These are phyloP conservation scores for Ceratocystis destructans DNA, from an alignment of 2,329 filamentous ascomycete species.

Conservation along the genomic window DNA sequence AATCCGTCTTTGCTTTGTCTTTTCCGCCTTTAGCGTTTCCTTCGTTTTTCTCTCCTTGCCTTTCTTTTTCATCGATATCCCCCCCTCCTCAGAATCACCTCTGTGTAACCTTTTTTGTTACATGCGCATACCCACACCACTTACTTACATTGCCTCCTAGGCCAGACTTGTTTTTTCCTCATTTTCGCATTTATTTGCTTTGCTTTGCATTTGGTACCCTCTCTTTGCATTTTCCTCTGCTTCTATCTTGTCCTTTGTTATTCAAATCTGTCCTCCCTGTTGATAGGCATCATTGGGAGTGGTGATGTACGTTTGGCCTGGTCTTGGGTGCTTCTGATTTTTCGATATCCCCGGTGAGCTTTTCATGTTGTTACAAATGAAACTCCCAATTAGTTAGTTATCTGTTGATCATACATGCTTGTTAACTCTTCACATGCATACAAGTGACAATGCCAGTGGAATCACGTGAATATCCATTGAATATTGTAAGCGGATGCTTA, in stretches of 20 bases:
- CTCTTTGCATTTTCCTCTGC: slow-evolving; percentile 3
- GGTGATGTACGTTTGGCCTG: background rate
- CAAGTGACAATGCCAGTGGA: background rate
- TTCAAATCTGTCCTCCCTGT: slow-evolving; percentile 6
- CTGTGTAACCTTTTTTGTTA: background rate
- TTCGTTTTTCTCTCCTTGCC: background rate
- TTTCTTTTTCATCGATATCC: background rate
- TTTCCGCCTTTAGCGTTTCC: background rate
- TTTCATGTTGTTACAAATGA: slow-evolving; percentile 12
- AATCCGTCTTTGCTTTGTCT: background rate
- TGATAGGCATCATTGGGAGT: background rate
- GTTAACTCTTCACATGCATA: background rate
- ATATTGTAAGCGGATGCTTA: background rate
- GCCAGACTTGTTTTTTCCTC: slow-evolving; percentile 1
- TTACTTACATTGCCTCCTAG: background rate
- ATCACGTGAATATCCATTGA: background rate
- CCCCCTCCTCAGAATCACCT: background rate
- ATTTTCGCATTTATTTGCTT: background rate
- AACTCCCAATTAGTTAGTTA: slow-evolving; percentile 12
- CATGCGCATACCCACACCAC: background rate
- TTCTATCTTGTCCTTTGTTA: slow-evolving; percentile 9
- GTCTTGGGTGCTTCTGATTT: background rate
- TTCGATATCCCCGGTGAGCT: slow-evolving; percentile 14
- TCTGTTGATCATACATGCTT: background rate
- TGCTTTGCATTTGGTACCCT: background rate